These are phyloP conservation scores for Colletotrichum orchidophilum DNA, from an alignment of 2,329 filamentous ascomycete species.

Conservation along the genomic window DNA sequence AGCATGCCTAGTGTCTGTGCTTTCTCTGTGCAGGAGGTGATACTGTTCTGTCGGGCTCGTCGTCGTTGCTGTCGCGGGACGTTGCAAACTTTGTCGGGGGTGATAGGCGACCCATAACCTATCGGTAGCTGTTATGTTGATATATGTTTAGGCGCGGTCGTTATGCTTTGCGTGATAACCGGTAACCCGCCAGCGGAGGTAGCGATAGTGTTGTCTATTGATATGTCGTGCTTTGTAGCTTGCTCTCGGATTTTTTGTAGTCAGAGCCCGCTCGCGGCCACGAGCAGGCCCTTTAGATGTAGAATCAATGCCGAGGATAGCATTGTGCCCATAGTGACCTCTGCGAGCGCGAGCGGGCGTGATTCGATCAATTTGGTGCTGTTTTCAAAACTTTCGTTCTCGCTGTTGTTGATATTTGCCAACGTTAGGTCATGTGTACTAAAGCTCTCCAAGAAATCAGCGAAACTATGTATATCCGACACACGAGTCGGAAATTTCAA, in stretches of 20 bases:
- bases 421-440: neutral
- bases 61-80: neutral
- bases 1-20: neutral
- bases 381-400: slow-evolving; percentile 18
- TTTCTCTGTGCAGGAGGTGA: neutral
- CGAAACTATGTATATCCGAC: neutral
- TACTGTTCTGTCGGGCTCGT: neutral
- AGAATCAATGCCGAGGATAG: slow-evolving; percentile 8
- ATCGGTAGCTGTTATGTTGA: neutral
- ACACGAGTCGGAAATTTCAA: neutral
- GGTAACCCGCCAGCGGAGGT: neutral
- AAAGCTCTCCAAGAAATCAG: neutral
- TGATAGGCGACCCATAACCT: neutral
- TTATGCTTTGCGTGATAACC: neutral
- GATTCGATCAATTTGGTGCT: slow-evolving; percentile 6
- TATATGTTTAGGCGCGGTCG: slow-evolving; percentile 10
- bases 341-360: slow-evolving; percentile 12
- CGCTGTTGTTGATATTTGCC: neutral
- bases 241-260: slow-evolving; percentile 12
- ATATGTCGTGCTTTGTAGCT: neutral
- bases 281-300: neutral
- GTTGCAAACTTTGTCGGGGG: slow-evolving; percentile 3
- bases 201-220: slow-evolving; percentile 3
- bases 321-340: neutral
- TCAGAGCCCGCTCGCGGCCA: slow-evolving; percentile 7